phyloP scores from a whole-genome alignment of 352 stramenopile species.

The Phytophthora hybrid region DNA sequence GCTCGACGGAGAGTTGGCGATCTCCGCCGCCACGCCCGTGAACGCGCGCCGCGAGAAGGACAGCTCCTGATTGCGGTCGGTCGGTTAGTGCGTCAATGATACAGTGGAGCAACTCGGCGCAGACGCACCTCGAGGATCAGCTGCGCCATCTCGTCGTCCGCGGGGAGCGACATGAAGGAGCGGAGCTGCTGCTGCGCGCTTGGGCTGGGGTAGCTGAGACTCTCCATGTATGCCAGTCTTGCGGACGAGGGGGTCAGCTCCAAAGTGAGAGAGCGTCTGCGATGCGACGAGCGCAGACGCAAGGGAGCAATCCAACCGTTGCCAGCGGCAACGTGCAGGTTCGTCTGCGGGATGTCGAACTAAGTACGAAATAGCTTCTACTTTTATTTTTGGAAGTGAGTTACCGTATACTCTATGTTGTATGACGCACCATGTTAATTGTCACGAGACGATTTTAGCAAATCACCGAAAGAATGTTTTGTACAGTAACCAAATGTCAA shows the following conservation, averaged over 20 bases:
- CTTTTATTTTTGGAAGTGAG: no score
- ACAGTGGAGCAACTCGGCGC: background rate
- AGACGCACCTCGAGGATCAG: conserved; percentile 73
- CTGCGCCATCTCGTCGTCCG: conserved; percentile 81
- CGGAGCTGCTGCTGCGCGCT: conserved; percentile 74
- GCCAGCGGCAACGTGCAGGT: background rate
- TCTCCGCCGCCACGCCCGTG: conserved; percentile 64
- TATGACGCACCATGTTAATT: no score
- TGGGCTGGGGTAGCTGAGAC: conserved; percentile 26
- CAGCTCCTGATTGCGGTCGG: conserved; percentile 51
- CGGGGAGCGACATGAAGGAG: conserved; percentile 74
- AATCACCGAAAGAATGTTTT: no score
- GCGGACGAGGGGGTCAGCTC: conserved; percentile 14
- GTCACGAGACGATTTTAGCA: no score
- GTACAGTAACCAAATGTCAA: no score
- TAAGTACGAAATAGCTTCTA: no score
- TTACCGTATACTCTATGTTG: no score
- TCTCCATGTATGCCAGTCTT: conserved; percentile 45
- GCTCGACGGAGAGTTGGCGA: conserved; percentile 68
- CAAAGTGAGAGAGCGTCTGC: conserved; percentile 22
- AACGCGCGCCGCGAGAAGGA: conserved; percentile 67
- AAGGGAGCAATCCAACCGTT: background rate
- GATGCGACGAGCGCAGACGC: conserved; percentile 33
- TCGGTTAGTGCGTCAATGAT: conserved; percentile 9
- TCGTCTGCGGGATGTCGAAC: background rate